Conservation (phyloP, 495 filamentous ascomycete species). For the Annulohypoxylon moriforme region DNA sequence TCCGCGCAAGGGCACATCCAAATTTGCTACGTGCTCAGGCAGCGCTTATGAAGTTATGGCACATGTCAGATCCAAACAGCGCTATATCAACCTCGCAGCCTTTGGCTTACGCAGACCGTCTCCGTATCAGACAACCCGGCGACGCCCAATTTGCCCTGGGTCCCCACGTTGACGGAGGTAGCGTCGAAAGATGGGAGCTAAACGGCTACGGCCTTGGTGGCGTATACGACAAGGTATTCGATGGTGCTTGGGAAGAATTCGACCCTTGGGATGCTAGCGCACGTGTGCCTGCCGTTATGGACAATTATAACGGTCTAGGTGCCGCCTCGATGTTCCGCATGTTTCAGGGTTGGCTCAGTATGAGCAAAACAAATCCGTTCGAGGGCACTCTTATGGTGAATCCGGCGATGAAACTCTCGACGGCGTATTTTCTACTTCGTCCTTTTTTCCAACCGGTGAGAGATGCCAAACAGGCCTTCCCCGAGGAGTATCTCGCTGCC, state of each 20-base stretch:
- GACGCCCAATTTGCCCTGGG: slow-evolving; percentile 86
- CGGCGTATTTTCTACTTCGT: slow-evolving; percentile 83
- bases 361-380: slow-evolving; percentile 75
- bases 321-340: slow-evolving; percentile 87
- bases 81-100: slow-evolving; percentile 70
- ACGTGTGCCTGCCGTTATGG: slow-evolving; percentile 73
- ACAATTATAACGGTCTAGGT: slow-evolving; percentile 85
- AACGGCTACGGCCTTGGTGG: slow-evolving; percentile 74
- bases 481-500: slow-evolving; percentile 46
- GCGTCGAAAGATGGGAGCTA: slow-evolving; percentile 87
- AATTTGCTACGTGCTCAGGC: slow-evolving; percentile 75
- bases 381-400: slow-evolving; percentile 89
- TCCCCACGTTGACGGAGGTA: slow-evolving; percentile 87
- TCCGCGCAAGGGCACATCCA: slow-evolving; percentile 77
- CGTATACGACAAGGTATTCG: slow-evolving; percentile 78
- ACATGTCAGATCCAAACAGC: slow-evolving; percentile 65
- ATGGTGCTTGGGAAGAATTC: slow-evolving; percentile 83
- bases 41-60: slow-evolving; percentile 84
- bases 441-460: slow-evolving; percentile 77
- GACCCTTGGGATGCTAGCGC: slow-evolving; percentile 83
- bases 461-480: slow-evolving; percentile 24
- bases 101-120: slow-evolving; percentile 80
- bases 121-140: slow-evolving; percentile 80
- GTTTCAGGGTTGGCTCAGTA: slow-evolving; percentile 89
- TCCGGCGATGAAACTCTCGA: slow-evolving; percentile 77